Base-by-base conservation (phyloP, 2,329 filamentous ascomycete species). In the Colletotrichum sp. region DNA sequence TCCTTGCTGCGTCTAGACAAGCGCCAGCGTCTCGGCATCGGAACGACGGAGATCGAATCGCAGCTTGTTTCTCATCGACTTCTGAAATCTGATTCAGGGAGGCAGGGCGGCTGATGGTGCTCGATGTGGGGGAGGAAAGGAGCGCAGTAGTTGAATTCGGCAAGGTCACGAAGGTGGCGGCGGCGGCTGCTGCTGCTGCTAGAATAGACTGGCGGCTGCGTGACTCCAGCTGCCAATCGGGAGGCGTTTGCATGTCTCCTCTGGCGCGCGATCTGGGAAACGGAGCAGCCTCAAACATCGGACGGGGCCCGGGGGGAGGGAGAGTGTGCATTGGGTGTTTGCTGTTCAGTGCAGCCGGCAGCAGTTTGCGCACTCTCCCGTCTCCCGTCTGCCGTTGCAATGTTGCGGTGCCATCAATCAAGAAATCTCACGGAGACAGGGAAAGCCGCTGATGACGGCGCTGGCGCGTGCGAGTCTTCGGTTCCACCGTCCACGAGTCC, bases 151-250 rank as follows among this genome's bases (percentile, higher is more conserved):
- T 39, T 39, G 36, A 39, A 39, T 39, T 39, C 36, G 36, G 36
- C 15, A 39, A 39, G 7, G 36, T 39, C 36, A 9, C 36, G 36
- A 32, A 28, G 13, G 12, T 13, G 59, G n/a, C 18, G 28, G 30
- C 59, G 28, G 26, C 30, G n/a, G 44, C 44, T 9, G 21, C 18
- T 32, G 26, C 13, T 39, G 49, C 18, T n/a, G 4, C 49, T 39
- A 28, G 49, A 12, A 59, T 5, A 12, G 52, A 26, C 32, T 28
- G 72, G 69, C 63, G 63, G 73, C 39, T 75, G 72, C 32, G 69
- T 68, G 63, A 34, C 24, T 68, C 55, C 36, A 59, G 63, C 63
- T 36, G 69, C 73, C 73, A 76, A 76, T 76, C 63, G 73, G 63
- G 59, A 62, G 69, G 55, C 57, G 57, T 26, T 18, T 18, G 55